Percentiles rank a stretch among this genome's conserved stretches.
These are phyloP conservation scores for Leptographium lundbergii DNA, from an alignment of 2,329 filamentous ascomycete species.

Conservation along the genomic window DNA sequence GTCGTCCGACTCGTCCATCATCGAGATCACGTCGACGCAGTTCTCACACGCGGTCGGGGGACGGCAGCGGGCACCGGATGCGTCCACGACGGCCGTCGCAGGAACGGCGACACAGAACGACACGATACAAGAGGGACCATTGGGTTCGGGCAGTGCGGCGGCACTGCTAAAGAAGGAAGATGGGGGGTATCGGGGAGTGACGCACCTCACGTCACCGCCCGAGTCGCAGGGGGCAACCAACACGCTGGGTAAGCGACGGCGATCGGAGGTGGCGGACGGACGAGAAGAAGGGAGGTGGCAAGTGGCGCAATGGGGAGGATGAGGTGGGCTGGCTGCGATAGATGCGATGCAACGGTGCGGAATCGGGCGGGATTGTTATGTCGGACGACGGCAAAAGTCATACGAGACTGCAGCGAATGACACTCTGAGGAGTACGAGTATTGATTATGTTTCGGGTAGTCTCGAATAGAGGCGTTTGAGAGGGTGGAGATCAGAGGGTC, in stretches of 20 bases:
- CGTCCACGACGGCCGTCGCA: neutral
- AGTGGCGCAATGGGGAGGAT: neutral
- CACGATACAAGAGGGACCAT: neutral
- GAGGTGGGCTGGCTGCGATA: neutral
- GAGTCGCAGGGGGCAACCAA: neutral
- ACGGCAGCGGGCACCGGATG: neutral
- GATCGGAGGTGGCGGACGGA: too few species aligned
- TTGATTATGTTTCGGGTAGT: too few species aligned
- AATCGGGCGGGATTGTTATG: too few species aligned
- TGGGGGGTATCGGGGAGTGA: neutral
- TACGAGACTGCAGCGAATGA: too few species aligned
- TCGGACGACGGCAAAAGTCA: too few species aligned
- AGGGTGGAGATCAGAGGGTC: too few species aligned
- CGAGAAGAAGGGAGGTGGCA: too few species aligned
- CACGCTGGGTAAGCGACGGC: neutral
- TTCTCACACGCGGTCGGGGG: constrained; percentile 1
- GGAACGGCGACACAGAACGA: neutral
- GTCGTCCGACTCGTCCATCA: constrained; percentile 5
- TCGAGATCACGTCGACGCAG: constrained; percentile 8
- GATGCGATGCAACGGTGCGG: too few species aligned
- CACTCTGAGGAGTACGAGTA: too few species aligned
- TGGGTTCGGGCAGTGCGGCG: neutral
- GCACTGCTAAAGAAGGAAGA: neutral
- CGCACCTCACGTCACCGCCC: neutral
- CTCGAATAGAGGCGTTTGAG: too few species aligned